A percentile compares a stretch with the other conserved stretches of the same genome.
phyloP scores from a whole-genome alignment of 2,329 filamentous ascomycete genomes.

The Stemphylium beticola region DNA sequence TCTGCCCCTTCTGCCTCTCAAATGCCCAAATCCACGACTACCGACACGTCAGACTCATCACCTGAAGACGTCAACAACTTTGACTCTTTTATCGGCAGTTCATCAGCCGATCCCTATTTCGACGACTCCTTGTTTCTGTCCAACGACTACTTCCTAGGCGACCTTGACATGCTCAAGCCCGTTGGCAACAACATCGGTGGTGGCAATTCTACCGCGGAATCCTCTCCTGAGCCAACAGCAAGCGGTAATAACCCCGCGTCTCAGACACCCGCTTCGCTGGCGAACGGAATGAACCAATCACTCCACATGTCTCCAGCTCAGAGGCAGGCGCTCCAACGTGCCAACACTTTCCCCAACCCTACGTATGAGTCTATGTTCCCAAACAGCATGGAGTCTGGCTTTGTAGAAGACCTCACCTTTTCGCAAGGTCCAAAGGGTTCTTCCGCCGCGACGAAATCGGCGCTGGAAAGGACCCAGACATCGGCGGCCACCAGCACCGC shows the following conservation, averaged over 20 bases:
- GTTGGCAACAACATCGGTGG: slow-evolving; percentile 41
- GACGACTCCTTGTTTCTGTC: slow-evolving; percentile 46
- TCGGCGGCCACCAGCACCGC: slow-evolving; percentile 21
- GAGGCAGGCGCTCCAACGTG: slow-evolving; percentile 32
- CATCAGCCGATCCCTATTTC: slow-evolving; percentile 44
- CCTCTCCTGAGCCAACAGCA: slow-evolving; percentile 45
- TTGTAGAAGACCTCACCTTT: slow-evolving; percentile 48
- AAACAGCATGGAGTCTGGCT: slow-evolving; percentile 42
- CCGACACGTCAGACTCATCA: slow-evolving; percentile 40
- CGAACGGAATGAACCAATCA: slow-evolving; percentile 28
- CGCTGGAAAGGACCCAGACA: slow-evolving; percentile 24
- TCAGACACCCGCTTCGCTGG: slow-evolving; percentile 32
- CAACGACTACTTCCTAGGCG: slow-evolving; percentile 50
- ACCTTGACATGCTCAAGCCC: slow-evolving; percentile 48
- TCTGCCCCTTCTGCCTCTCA: slow-evolving; percentile 36
- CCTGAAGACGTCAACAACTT: slow-evolving; percentile 42
- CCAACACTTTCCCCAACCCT: slow-evolving; percentile 44
- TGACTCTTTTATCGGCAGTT: slow-evolving; percentile 36
- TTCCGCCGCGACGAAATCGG: slow-evolving; percentile 19
- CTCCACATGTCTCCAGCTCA: slow-evolving; percentile 35
- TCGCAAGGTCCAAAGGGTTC: slow-evolving; percentile 41
- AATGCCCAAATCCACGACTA: slow-evolving; percentile 45
- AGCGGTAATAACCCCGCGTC: slow-evolving; percentile 26
- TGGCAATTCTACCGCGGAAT: slow-evolving; percentile 45
- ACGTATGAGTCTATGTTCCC: slow-evolving; percentile 47